Percentiles rank a stretch among this genome's conserved stretches.
phyloP scores from a whole-genome alignment of 371 early-diverging fungal species.

The Rhizopus sp. region DNA sequence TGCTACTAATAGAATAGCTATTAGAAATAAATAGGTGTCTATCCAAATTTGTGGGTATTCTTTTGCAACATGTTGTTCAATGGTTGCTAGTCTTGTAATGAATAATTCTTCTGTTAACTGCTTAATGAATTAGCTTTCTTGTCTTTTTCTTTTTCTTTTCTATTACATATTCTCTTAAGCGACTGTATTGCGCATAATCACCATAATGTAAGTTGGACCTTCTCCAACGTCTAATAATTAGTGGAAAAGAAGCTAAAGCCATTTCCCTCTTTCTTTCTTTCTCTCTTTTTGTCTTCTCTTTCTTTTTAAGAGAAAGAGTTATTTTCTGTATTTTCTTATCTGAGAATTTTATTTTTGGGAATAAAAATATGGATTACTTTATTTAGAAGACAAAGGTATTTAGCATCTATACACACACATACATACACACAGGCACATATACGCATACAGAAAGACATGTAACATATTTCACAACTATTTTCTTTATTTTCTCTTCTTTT shows the following conservation, averaged over 20 bases:
- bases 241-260: constrained; percentile 27
- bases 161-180: constrained; percentile 28
- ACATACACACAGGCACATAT: constrained; percentile 1
- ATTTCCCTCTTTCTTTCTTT: constrained; percentile 8
- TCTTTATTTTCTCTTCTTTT: constrained; percentile 10
- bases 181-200: constrained; percentile 20
- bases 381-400: constrained; percentile 9
- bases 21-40: constrained; percentile 38
- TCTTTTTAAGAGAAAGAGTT: not conserved
- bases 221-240: constrained; percentile 24
- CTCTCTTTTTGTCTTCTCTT: not conserved
- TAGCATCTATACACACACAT: not conserved
- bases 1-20: constrained; percentile 33
- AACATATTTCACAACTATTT: not conserved
- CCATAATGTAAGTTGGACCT: constrained; percentile 18
- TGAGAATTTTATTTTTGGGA: constrained; percentile 2
- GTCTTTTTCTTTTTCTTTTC: too few species aligned
- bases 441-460: not conserved
- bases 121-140: constrained; percentile 3
- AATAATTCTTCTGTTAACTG: constrained; percentile 40
- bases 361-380: constrained; percentile 14
- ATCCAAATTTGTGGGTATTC: constrained; percentile 39
- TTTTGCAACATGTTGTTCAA: constrained; percentile 24
- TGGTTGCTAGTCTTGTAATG: constrained; percentile 20
- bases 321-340: not conserved